Evolutionary conservation across 2,329 filamentous ascomycete species (phyloP), one percentile per base, ranked within the genome.

Genomic region (Hymenotorrendiella dingleyae): DNA sequence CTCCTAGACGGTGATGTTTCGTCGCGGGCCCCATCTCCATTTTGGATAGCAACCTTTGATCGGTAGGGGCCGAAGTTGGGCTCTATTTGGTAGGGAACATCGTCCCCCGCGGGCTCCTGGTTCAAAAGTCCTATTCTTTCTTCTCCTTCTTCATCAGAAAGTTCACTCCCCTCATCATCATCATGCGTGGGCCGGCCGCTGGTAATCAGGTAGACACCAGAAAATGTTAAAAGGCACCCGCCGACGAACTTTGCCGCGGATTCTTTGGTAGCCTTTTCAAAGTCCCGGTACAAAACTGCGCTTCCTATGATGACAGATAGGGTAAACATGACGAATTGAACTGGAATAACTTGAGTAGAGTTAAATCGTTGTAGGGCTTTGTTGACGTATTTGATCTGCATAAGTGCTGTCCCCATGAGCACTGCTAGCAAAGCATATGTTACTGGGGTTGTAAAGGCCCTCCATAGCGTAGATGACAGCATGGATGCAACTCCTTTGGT

Each of bases 371-470:
- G 90, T 40, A 98, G 71, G 1, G 84, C 82, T 39, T 79, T 86
- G 67, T 97, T 98, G 62, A 98, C 78, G 61, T 97, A 98, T 61
- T 88, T 91, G 55, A 98, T 91, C 67, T 98, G 93, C 84, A 97
- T 89, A 46, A 98, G 71, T 6, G 93, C 93, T 1, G 91, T 97
- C 34, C 71, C 76, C 14, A 93, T 72, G 20, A 98, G 74, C 36
- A 97, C 74, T 38, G 84, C 69, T 7, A 93, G 64, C n/a, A 98
- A 76, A 1, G 81, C 76, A 60, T 97, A 98, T 16, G 89, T 94
- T 47, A 98, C 84, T 0, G 91, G 90, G 26, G 91, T 97, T 0
- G 88, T 84, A 50, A 98, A 86, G 12, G 87, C 87, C 55, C 85
- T 80, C 74, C 90, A 87, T 16, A 97, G 76, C 0, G 86, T 94